Percentiles rank a stretch among this genome's conserved stretches.
Evolutionary conservation across 345 rosid species (phyloP).

Genomic region (Noccaea caerulescens): DNA sequence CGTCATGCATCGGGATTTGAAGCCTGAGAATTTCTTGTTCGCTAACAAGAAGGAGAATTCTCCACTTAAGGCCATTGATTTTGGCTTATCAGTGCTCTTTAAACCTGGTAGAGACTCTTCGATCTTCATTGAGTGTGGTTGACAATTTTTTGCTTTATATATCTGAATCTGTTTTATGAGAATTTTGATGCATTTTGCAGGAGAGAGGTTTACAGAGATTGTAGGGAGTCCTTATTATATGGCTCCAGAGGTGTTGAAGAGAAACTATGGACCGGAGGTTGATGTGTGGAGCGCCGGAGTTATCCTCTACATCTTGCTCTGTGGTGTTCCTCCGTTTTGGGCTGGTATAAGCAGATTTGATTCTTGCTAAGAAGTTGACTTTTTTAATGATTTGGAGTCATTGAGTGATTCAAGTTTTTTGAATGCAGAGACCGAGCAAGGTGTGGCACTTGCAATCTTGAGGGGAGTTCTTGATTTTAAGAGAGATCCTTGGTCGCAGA

Average conservation of each 20-base stretch:
- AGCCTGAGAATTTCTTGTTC: constrained; percentile 94
- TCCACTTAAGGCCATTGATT: constrained; percentile 89
- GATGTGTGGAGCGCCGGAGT: constrained; percentile 98
- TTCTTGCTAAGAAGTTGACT: not conserved
- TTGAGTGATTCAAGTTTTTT: constrained; percentile 9
- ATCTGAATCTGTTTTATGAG: not conserved
- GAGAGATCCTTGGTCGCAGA: constrained; percentile 97
- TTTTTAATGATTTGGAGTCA: no score
- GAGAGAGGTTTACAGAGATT: constrained; percentile 82
- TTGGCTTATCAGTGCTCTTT: constrained; percentile 89
- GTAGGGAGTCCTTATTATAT: constrained; percentile 96
- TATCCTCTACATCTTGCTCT: constrained; percentile 78
- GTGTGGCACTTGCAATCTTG: constrained; percentile 94
- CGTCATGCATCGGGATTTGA: constrained; percentile 95
- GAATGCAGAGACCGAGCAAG: constrained; percentile 87
- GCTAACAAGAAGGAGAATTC: constrained; percentile 92
- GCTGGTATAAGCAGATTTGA: constrained; percentile 45
- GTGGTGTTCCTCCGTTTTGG: constrained; percentile 97
- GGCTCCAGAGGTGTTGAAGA: constrained; percentile 94
- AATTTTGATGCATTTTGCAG: constrained; percentile 43
- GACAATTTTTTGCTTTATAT: no score
- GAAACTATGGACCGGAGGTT: constrained; percentile 90
- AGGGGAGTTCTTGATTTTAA: constrained; percentile 80
- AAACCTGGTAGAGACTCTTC: constrained; percentile 57
- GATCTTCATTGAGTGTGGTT: no score